Conservation (phyloP, 768 basidiomycete species). For the Leccinum uliginosum region DNA sequence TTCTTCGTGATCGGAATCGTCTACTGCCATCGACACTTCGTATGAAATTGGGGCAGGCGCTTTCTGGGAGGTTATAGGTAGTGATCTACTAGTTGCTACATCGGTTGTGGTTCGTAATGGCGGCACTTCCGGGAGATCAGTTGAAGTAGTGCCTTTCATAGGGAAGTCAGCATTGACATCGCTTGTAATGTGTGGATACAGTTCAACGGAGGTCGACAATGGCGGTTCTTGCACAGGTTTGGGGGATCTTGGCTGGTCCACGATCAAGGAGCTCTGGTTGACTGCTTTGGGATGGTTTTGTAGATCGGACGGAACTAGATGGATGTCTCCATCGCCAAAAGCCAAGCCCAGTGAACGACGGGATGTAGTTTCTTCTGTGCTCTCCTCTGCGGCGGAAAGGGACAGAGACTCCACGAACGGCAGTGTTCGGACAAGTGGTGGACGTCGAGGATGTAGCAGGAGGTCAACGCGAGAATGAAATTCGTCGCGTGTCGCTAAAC, state of each 20-base stretch:
- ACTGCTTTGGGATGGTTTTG: background rate
- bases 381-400: constrained; percentile 60
- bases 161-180: background rate
- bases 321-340: constrained; percentile 7
- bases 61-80: constrained; percentile 1
- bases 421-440: constrained; percentile 65
- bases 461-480: constrained; percentile 47
- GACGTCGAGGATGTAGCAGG: constrained; percentile 75
- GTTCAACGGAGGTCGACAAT: background rate
- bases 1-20: constrained; percentile 64
- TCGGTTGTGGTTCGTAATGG: background rate
- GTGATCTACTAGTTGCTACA: background rate
- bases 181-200: constrained; percentile 1
- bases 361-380: constrained; percentile 52
- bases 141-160: background rate
- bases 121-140: background rate
- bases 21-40: constrained; percentile 15
- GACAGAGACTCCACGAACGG: constrained; percentile 60
- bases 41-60: background rate
- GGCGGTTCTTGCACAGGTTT: background rate
- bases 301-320: background rate
- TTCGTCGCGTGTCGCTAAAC: constrained; percentile 9
- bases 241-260: background rate
- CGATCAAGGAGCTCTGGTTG: background rate
- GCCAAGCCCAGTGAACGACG: constrained; percentile 40